These are phyloP conservation scores for Guyanaporus albipodus DNA, from an alignment of 768 basidiomycete species.

Conservation along the genomic window DNA sequence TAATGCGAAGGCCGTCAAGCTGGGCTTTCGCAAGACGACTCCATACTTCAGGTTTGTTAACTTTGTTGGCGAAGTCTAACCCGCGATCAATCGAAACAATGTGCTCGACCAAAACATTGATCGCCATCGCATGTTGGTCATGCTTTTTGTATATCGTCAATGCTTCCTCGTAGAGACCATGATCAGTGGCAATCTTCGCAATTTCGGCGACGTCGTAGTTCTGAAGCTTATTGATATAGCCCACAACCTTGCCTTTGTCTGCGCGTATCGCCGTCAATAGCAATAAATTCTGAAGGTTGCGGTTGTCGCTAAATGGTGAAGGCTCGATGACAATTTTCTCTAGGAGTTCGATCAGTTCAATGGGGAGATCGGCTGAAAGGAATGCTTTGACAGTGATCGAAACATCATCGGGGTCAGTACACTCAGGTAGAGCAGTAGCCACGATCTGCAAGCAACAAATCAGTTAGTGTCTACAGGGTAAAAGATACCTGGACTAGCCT, in stretches of 20 bases:
- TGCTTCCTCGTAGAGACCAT: constrained; percentile 94
- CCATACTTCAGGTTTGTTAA: constrained; percentile 97
- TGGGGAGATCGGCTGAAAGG: constrained; percentile 93
- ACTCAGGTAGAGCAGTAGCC: constrained; percentile 93
- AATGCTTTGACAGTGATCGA: constrained; percentile 98
- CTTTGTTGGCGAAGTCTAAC: constrained; percentile 91
- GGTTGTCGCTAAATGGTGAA: constrained; percentile 97
- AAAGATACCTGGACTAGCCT: constrained; percentile 43
- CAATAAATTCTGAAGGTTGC: constrained; percentile 91
- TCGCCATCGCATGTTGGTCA: constrained; percentile 91
- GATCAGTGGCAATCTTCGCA: constrained; percentile 93
- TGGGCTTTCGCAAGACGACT: constrained; percentile 97
- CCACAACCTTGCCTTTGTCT: constrained; percentile 97
- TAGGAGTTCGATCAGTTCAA: constrained; percentile 93
- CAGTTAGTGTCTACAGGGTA: background rate
- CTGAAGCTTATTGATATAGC: constrained; percentile 95
- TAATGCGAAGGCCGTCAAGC: constrained; percentile 95
- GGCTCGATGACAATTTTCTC: constrained; percentile 99
- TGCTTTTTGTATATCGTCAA: constrained; percentile 98
- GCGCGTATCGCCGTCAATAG: constrained; percentile 94
- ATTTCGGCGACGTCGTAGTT: constrained; percentile 95
- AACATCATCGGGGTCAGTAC: constrained; percentile 97
- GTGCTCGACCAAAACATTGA: constrained; percentile 97
- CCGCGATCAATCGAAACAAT: constrained; percentile 98
- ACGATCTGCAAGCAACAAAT: constrained; percentile 54